These are phyloP conservation scores for Vanrija humicola DNA, from an alignment of 1,284 basidiomycete genomes.

Conservation along the genomic window DNA sequence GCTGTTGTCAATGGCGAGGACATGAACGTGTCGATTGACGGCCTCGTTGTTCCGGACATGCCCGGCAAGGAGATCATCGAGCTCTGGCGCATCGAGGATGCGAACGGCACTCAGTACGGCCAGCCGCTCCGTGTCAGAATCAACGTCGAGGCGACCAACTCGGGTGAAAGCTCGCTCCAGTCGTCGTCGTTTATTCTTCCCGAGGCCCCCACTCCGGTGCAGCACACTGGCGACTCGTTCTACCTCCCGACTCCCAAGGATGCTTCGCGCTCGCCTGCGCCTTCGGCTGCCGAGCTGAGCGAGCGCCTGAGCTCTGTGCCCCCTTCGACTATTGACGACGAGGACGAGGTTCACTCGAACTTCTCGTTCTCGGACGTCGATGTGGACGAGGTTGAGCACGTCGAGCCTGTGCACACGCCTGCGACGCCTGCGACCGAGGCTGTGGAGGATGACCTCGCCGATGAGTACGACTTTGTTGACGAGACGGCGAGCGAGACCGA, in stretches of 20 bases:
- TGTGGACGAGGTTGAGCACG: slow-evolving; percentile 15
- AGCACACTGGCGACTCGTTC: slow-evolving; percentile 6
- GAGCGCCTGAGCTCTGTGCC: slow-evolving; percentile 9
- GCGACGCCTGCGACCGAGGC: slow-evolving; percentile 2
- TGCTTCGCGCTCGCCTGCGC: slow-evolving; percentile 2
- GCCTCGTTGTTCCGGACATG: slow-evolving; percentile 34
- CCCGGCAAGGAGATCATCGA: slow-evolving; percentile 37
- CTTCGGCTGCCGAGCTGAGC: slow-evolving; percentile 5
- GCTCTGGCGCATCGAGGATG: slow-evolving; percentile 43
- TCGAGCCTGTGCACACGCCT: neutral
- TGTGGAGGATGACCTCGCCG: neutral
- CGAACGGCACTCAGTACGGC: slow-evolving; percentile 36
- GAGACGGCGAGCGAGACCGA: slow-evolving; percentile 20
- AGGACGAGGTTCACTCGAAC: slow-evolving; percentile 8
- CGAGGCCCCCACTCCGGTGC: slow-evolving; percentile 4
- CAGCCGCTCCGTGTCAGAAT: slow-evolving; percentile 38
- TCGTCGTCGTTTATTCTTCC: slow-evolving; percentile 35
- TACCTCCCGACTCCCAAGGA: slow-evolving; percentile 10
- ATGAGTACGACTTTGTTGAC: slow-evolving; percentile 20
- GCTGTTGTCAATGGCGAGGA: slow-evolving; percentile 37
- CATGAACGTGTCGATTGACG: slow-evolving; percentile 30
- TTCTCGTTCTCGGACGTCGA: slow-evolving; percentile 18
- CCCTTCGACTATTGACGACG: slow-evolving; percentile 5
- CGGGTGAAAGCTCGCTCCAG: slow-evolving; percentile 21
- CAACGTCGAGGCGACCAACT: slow-evolving; percentile 25